Base-by-base conservation (phyloP, 192 early-diverging fungal genomes). In the Rhizoclosmatium globosum region DNA sequence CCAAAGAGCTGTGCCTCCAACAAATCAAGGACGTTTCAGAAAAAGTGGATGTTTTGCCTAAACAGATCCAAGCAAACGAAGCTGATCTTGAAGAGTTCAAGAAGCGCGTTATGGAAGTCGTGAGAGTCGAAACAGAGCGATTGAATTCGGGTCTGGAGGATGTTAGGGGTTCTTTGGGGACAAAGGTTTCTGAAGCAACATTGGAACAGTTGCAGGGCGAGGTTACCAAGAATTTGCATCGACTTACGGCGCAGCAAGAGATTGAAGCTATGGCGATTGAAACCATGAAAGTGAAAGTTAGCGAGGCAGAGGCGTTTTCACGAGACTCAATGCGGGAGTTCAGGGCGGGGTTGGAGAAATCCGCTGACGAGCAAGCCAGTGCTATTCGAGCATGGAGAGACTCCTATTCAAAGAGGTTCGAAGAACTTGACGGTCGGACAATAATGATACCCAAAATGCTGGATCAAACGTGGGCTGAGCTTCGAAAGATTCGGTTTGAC, bases 401-500 rank as follows among this genome's bases (percentile, higher is more conserved):
- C 17, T 47, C 75, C 0, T 71, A 60, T 38, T 62, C 59, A 13
- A 78, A 77, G 47, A 56, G 68, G 47, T 47, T 78, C 21, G 81
- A 82, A 60, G 81, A 82, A 31, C 39, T 82, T 11, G 77, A 82
- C 21, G 46, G 21, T 1, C 3, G 77, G 13, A 64, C 76, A 9
- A 38, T 17, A 23, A 4, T 46, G 23, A 64, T 82, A 31, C 81
- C 81, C 11, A 82, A 82, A 56, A 46, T 64, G 23, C 42, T 82
- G 41, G 81, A 82, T n/a, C 81, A 82, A 64, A 72, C 69, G 7
- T 78, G 77, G 77, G 69, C 21, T 0, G 81, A 82, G 44, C 21
- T 82, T 39, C 19, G 77, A 47, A 77, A 71, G 59, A 15, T 82
- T n/a, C 31, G 60, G 31, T 78, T 65, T 44, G 81, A 82, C 48